Base-by-base conservation (phyloP, 805 yeast species). In the Schizosaccharomyces lindneri region DNA sequence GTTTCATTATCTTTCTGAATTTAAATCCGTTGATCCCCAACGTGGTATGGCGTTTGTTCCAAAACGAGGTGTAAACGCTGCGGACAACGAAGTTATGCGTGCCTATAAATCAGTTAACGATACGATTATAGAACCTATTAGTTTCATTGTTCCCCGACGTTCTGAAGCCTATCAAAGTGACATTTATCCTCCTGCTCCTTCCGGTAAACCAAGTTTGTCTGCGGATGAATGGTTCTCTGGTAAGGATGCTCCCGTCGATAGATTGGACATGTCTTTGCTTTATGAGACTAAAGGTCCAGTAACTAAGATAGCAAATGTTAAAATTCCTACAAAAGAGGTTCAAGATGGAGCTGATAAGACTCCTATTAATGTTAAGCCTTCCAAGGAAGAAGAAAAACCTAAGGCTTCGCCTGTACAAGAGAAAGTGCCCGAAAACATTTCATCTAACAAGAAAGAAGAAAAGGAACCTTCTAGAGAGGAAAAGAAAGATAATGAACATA, bases 11-110 rank as follows among this genome's bases (percentile, higher is more conserved):
- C 74, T 93, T 63, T 85, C 95, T n/a, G 96, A 90, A 70, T 93
- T 79, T 71, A 82, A 83, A 64, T 87, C 97, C 3, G 79, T 82
- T 2, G 94, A 87, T 43, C 93, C 98, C 1, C 98, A 93, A 76
- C 84, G 98, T 72, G 99, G 99, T 1, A 82, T 90, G 70, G 94
- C 96, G 0, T 79, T 84, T 60, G 81, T 90, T 13, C 97, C 98
- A 62, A 87, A 87, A 70, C 77, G 86, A 66, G 76, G 80, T 19
- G 89, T 89, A 9, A 83, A 83, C 66, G 79, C 87, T 48, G 79
- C 80, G 64, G 93, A 86, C 48, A 89, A 87, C 70, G 98, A 93
- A 73, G 81, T 93, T 55, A 76, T 87, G 63, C 81, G 81, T 68
- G 80, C 84, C 55, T 93, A 78, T 76, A 93, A 93, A 75, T 82